Conservation (phyloP, 371 early-diverging fungal species). For the Gilbertella persicaria region DNA sequence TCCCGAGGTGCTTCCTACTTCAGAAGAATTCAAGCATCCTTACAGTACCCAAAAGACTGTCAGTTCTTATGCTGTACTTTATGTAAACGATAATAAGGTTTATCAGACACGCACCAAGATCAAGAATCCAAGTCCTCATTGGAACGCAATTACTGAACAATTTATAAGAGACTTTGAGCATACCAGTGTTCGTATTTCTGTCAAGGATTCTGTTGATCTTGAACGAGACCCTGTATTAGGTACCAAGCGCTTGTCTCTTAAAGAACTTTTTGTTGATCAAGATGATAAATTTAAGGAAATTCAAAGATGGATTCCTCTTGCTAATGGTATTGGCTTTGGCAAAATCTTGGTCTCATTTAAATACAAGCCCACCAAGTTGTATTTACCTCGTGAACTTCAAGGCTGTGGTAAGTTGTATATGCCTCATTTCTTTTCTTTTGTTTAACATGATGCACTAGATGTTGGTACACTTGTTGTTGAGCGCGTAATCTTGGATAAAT, state of each 20-base stretch:
- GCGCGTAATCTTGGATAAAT: constrained; percentile 14
- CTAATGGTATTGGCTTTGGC: constrained; percentile 43
- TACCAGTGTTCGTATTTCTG: constrained; percentile 29
- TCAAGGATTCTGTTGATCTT: constrained; percentile 36
- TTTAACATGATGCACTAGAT: constrained; percentile 9
- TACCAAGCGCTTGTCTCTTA: constrained; percentile 18
- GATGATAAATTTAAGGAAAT: constrained; percentile 34
- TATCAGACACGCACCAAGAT: constrained; percentile 35
- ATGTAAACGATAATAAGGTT: constrained; percentile 45
- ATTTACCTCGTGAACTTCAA: constrained; percentile 30
- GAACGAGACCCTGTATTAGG: constrained; percentile 46
- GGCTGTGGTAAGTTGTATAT: constrained; percentile 26
- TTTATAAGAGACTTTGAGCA: constrained; percentile 30
- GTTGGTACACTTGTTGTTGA: constrained; percentile 46
- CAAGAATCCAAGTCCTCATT: constrained; percentile 42
- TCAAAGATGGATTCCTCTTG: constrained; percentile 37
- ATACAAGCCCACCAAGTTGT: constrained; percentile 44
- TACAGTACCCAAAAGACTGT: constrained; percentile 38
- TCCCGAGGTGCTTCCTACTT: constrained; percentile 25
- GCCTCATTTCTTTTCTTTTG: neutral
- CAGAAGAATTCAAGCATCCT: constrained; percentile 40
- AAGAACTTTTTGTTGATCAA: constrained; percentile 33
- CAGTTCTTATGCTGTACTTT: constrained; percentile 42
- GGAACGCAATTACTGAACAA: constrained; percentile 45
- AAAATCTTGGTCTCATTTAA: constrained; percentile 41